phyloP scores from a whole-genome alignment of 1,284 basidiomycete species.

The Puccinia hordei region DNA sequence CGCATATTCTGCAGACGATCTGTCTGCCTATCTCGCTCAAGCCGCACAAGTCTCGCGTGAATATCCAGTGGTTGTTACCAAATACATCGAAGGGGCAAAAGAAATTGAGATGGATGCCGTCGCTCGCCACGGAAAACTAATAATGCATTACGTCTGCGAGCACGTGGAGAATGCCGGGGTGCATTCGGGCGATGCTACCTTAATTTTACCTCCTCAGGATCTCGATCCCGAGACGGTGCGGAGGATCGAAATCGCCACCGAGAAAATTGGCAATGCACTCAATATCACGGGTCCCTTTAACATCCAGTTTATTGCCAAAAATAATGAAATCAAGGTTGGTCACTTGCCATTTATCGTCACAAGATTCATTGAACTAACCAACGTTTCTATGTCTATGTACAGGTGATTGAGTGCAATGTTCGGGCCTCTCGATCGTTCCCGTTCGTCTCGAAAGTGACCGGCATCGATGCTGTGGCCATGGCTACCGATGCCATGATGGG shows the following conservation, averaged over 20 bases:
- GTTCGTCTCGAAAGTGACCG: conserved; percentile 97
- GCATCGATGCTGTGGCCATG: conserved; percentile 95
- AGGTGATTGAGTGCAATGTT: conserved; percentile 99
- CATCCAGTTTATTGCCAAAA: conserved; percentile 99
- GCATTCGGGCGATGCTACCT: conserved; percentile 93
- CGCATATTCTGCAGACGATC: conserved; percentile 87
- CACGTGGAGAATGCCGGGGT: conserved; percentile 99
- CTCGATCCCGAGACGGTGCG: conserved; percentile 93
- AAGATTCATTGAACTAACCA: background rate
- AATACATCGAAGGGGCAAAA: conserved; percentile 99
- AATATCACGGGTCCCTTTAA: conserved; percentile 99
- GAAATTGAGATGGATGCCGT: conserved; percentile 99
- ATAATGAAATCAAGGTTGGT: conserved; percentile 74
- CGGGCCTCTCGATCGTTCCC: conserved; percentile 98
- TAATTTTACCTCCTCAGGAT: conserved; percentile 97
- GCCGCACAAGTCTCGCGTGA: conserved; percentile 97
- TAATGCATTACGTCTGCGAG: conserved; percentile 99
- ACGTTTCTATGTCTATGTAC: conserved; percentile 58
- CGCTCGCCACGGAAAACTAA: conserved; percentile 92
- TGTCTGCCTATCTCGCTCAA: conserved; percentile 87
- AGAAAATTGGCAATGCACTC: conserved; percentile 95
- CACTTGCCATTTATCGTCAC: background rate
- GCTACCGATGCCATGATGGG: conserved; percentile 98
- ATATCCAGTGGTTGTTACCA: conserved; percentile 96
- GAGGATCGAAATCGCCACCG: conserved; percentile 92